A percentile compares a stretch with the other conserved stretches of the same genome.
These are phyloP conservation scores for Lojkania enalia DNA, from an alignment of 2,329 filamentous ascomycete genomes.

Conservation along the genomic window DNA sequence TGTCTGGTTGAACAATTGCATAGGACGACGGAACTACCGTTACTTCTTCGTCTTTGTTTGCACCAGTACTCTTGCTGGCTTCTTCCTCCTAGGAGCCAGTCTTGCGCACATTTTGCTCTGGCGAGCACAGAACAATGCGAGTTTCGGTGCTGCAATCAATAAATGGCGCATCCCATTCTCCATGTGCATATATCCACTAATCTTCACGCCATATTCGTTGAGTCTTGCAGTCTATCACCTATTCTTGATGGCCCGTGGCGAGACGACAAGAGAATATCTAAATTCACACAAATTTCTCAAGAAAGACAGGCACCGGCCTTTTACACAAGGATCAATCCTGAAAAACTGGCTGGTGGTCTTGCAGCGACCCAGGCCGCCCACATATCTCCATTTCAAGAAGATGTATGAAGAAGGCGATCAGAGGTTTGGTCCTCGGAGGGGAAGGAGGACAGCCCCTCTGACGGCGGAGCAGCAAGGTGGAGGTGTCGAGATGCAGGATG, in stretches of 20 bases:
- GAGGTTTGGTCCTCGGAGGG: constrained; percentile 68
- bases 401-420: constrained; percentile 80
- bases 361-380: constrained; percentile 80
- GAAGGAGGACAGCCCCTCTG: constrained; percentile 54
- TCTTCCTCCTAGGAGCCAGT: constrained; percentile 76
- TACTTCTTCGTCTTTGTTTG: constrained; percentile 95
- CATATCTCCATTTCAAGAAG: constrained; percentile 85
- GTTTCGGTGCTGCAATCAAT: constrained; percentile 69
- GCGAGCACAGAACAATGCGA: constrained; percentile 62
- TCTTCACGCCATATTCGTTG: constrained; percentile 78
- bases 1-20: constrained; percentile 98
- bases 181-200: constrained; percentile 79
- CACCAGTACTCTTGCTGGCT: constrained; percentile 72
- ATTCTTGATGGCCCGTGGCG: constrained; percentile 85
- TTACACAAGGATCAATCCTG: constrained; percentile 73
- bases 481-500: constrained; percentile 71
- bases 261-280: constrained; percentile 94
- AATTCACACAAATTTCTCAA: constrained; percentile 95
- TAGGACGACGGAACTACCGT: constrained; percentile 94
- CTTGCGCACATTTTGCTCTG: constrained; percentile 82
- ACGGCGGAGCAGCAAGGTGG: constrained; percentile 57
- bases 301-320: constrained; percentile 87
- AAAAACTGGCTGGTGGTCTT: constrained; percentile 83
- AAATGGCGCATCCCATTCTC: constrained; percentile 81
- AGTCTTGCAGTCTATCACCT: constrained; percentile 87